Percentiles rank a stretch among this genome's conserved stretches.
Evolutionary conservation across 2,329 filamentous ascomycete genomes (phyloP).

Genomic region (Delphinella strobiligena): DNA sequence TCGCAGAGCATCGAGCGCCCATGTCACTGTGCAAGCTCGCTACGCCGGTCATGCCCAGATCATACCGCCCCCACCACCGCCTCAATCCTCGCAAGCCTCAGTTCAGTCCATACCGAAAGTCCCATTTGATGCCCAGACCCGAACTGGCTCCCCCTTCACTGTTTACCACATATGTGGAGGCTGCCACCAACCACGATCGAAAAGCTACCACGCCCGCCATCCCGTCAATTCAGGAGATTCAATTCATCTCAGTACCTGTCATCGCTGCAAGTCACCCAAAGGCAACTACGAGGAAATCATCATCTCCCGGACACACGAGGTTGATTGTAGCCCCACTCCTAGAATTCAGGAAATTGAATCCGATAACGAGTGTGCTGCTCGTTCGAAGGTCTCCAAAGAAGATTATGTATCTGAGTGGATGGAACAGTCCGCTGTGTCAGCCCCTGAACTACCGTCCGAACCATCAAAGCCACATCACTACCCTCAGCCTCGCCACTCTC

Average conservation of each 20-base stretch:
- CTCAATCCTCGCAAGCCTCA: background rate
- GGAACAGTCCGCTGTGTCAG: background rate
- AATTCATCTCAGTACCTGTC: conserved; percentile 2
- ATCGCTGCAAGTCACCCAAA: background rate
- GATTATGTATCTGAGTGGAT: background rate
- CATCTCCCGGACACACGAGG: background rate
- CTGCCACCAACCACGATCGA: conserved; percentile 9
- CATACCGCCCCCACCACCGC: conserved; percentile 1
- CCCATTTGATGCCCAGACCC: conserved; percentile 6
- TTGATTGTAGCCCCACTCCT: background rate
- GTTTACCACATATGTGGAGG: conserved; percentile 8
- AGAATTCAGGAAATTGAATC: background rate
- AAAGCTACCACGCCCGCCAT: conserved; percentile 7
- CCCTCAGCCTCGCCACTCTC: background rate
- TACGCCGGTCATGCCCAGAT: background rate
- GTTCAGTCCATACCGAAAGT: background rate
- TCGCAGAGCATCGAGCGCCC: background rate
- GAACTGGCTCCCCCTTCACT: conserved; percentile 5
- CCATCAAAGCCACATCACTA: background rate
- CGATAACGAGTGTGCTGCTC: background rate
- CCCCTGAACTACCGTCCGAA: background rate
- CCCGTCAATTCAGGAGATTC: conserved; percentile 1
- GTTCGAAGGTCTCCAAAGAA: background rate
- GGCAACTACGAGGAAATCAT: background rate
- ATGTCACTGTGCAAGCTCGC: too few species aligned